Evolutionary conservation across 2,329 filamentous ascomycete genomes (phyloP), one percentile per base, ranked within the genome.

Genomic region (Leptodontidium sp.): DNA sequence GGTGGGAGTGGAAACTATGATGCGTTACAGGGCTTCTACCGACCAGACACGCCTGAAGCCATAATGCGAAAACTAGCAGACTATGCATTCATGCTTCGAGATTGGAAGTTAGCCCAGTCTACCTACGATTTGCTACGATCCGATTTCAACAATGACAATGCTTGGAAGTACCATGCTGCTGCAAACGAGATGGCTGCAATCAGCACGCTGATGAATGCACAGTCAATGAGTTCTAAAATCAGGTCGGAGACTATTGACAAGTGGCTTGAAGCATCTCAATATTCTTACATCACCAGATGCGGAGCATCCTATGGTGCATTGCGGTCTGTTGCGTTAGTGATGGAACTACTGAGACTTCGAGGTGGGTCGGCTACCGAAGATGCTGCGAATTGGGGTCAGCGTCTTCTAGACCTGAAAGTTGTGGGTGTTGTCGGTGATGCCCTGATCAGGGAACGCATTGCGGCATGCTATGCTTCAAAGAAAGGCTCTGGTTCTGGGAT

Each of bases 111-210:
- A 45, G 93, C 96, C 11, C 88, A 96, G 74, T 94, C 91, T 14
- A 97, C 93, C 0, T 99, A 98, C 78, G 95, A 99, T 67, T 86
- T 99, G 5, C 82, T 99, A 9, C 89, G 93, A 64, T 88, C 90
- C 8, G 97, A 99, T 79, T 99, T 95, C 79, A 90, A 89, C 77
- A 96, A 96, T 78, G 94, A 98, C 78, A 98, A 98, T 80, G 97
- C 96, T 0, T 99, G 96, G 96, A 93, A 89, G 75, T 93, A 98
- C 77, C 93, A 98, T 78, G 96, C 96, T 0, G 95, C 93, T 3
- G 91, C 93, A 1, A 95, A 97, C 79, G 96, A 99, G 82, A 98
- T 99, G 95, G 91, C 92, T 38, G 94, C 93, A 5, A 82, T 98
- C 14, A 93, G 93, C 75, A 88, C 93, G 50, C 86, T 99, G 43